Percentiles rank a stretch among this genome's conserved stretches.
Evolutionary conservation across 345 rosid genomes (phyloP).

Genomic region (Hibiscus trionum): DNA sequence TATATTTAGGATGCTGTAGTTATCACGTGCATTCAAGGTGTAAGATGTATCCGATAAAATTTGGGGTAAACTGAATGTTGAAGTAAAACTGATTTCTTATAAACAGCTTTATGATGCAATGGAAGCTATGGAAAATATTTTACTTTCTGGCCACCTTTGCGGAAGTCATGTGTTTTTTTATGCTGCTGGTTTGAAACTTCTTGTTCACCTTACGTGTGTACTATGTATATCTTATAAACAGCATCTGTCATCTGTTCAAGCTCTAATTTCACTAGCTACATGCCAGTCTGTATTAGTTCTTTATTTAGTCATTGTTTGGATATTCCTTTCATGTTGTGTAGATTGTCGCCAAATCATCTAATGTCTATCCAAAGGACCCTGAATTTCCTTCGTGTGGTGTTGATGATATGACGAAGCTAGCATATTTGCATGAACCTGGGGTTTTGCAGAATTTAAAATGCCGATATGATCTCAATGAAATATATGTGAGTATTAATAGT

Average conservation of each 20-base stretch:
- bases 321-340: slow-evolving; percentile 17
- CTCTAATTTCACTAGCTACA: background rate
- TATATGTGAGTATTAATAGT: slow-evolving; percentile 63
- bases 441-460: slow-evolving; percentile 68
- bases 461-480: slow-evolving; percentile 74
- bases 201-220: background rate
- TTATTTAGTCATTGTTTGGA: background rate
- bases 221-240: background rate
- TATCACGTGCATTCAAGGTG: too few relatives aligned
- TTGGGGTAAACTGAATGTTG: too few relatives aligned
- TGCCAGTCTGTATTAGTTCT: background rate
- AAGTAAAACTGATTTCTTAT: too few relatives aligned
- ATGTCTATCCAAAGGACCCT: slow-evolving; percentile 66
- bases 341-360: slow-evolving; percentile 59
- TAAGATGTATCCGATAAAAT: too few relatives aligned
- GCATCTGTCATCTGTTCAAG: background rate
- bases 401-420: slow-evolving; percentile 96
- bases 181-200: background rate
- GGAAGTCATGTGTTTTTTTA: background rate
- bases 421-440: slow-evolving; percentile 97
- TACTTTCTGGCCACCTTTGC: background rate
- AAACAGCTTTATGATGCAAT: too few relatives aligned
- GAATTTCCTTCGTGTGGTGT: slow-evolving; percentile 84
- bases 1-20: too few relatives aligned
- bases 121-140: background rate